A percentile compares a stretch with the other conserved stretches of the same genome.
Conservation (phyloP, 108 stramenopile genomes). For the Aurantiochytrium sp. region DNA sequence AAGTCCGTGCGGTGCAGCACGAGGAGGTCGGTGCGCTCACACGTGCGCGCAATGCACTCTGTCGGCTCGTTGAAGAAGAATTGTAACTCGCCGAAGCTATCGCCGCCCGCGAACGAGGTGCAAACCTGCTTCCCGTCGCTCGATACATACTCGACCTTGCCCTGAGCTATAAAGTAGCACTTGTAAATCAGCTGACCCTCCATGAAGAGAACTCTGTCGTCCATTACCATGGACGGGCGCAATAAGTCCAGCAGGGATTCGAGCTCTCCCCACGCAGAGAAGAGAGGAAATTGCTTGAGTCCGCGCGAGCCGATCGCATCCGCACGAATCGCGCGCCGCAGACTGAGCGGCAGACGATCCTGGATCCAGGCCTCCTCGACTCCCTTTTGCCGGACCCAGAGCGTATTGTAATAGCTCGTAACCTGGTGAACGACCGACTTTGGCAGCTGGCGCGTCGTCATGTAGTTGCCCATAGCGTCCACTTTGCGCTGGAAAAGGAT, state of each 20-base stretch:
- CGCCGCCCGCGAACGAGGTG: background rate
- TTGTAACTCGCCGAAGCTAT: background rate
- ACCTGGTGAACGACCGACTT: background rate
- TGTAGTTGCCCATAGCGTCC: background rate
- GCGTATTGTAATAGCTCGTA: background rate
- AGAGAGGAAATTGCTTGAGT: background rate
- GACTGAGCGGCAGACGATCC: background rate
- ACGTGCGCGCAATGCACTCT: background rate
- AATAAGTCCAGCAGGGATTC: background rate
- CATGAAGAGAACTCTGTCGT: background rate
- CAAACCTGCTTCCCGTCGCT: background rate
- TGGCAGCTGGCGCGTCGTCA: background rate
- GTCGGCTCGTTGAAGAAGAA: slow-evolving; percentile 13
- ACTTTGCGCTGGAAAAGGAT: slow-evolving; percentile 29
- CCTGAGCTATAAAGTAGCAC: background rate
- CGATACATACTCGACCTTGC: background rate
- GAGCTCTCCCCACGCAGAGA: background rate
- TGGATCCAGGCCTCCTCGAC: slow-evolving; percentile 12
- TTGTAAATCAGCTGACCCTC: background rate
- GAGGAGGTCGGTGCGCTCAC: background rate
- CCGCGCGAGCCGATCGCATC: background rate
- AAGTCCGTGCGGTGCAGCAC: background rate
- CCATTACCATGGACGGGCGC: background rate
- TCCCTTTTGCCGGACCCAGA: slow-evolving; percentile 21
- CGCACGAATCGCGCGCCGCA: background rate